Base-by-base conservation (phyloP, 169 alveolate species). In the Cryptosporidium canis region DNA sequence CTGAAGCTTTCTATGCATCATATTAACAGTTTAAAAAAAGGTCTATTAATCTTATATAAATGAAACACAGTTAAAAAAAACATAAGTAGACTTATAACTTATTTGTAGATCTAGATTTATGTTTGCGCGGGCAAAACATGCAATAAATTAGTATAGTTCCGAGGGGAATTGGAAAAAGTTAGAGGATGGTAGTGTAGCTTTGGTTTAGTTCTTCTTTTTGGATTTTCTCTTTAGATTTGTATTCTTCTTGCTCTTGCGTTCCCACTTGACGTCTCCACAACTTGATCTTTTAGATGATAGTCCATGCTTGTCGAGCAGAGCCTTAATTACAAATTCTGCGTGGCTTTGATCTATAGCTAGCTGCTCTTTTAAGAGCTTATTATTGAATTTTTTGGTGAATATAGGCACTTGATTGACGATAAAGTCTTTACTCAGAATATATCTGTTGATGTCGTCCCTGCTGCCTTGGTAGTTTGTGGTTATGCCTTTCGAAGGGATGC, bases 101-200 rank as follows among this genome's bases (percentile, higher is more conserved):
- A 70, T 70, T 70, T 70, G 84, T 70, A 70, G 84, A 70, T 70
- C 84, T 70, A 70, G 66, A 70, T 70, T 48, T 24, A 70, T 47
- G 53, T 48, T 47, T 70, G 66, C 84, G 84, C 84, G 84, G 84
- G 84, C 84, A 44, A 21, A 14, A 0, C 41, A 66, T 41, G 53
- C 53, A 41, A 66, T 21, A 37, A 43, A 66, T 66, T 66, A 39
- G n/a, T 39, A 66, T n/a, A 66, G 33, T 24, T 0, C 33, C 33
- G 29, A 48, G 58, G 18, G 24, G 21, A 21, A 4, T 0, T 51
- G 16, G 33, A 16, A 35, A 35, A 61, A 29, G 27, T 4, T 18
- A 29, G 43, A 61, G 18, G n/a, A 2, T 29, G 33, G 16, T 2
- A 61, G 48, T 31, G 27, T 4, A 21, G 11, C 33, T 51, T 51